Base-by-base conservation (phyloP, 306 rosid species). In the Sesbania bispinosa region DNA sequence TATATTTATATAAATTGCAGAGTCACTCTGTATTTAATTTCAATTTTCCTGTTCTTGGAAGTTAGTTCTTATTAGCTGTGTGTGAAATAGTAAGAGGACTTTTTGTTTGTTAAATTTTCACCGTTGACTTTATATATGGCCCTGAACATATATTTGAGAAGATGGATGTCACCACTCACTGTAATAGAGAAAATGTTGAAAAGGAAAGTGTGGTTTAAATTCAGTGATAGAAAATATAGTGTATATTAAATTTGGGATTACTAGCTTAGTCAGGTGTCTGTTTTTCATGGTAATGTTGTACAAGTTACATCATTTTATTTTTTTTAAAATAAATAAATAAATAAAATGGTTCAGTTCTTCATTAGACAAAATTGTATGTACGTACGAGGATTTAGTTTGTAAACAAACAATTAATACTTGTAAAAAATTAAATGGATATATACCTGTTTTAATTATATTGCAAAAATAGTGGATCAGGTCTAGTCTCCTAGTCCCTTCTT, bases 1-100 rank as follows among this genome's bases (percentile, higher is more conserved):
- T 38, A 7, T 10, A 16, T 2, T 10, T 27, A 18, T 10, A 42
- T 1, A 43, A 7, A 59, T 1, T 55, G 15, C 41, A 57, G 36
- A 69, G 35, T 58, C 78, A 80, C 61, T 36, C 30, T 55, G 78
- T 64, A 10, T 62, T 7, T 54, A 36, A 20, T 62, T 63, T 54
- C 71, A n/a, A 71, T 15, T 58, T 59, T 66, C 38, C 10, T 33
- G 38, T 73, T 59, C 27, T 53, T 67, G 19, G 15, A 55, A 36
- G 41, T 72, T 54, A 52, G 15, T 16, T 59, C 19, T 32, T 77
- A 29, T 72, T 51, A 36, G 5, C 45, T 15, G 20, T 27, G 6
- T 53, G 19, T 36, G 10, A 64, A 48, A 35, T 18, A 45, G 48
- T 33, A 0, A 1, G 4, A 13, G 47, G 42, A 14, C 15, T 29